These are phyloP conservation scores for Diaporthe australafricana DNA, from an alignment of 2,329 filamentous ascomycete species.

Conservation along the genomic window DNA sequence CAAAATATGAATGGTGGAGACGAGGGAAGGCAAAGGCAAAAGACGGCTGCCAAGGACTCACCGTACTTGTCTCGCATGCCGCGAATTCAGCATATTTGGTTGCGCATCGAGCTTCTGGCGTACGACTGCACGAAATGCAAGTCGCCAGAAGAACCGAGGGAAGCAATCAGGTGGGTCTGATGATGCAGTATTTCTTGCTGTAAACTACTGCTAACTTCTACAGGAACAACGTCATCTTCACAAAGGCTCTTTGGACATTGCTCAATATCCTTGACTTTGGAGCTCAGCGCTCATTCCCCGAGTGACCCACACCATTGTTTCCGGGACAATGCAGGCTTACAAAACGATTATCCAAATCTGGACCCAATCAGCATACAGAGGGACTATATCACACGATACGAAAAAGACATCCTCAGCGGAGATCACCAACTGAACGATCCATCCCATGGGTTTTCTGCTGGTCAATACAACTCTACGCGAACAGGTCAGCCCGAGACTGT, in stretches of 20 bases:
- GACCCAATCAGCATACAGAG: not conserved
- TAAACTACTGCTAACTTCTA: not conserved
- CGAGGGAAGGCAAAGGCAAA: not conserved
- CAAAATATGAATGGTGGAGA: not conserved
- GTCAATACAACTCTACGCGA: not conserved
- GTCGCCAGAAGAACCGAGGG: not conserved
- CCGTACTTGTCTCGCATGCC: not conserved
- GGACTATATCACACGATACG: not conserved
- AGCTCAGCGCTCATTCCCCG: conserved; percentile 19
- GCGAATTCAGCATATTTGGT: conserved; percentile 14
- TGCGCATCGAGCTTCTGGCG: not conserved
- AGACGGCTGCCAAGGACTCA: too few relatives aligned
- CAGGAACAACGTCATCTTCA: conserved; percentile 24
- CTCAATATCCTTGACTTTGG: conserved; percentile 23
- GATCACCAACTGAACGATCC: not conserved
- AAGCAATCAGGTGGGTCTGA: not conserved
- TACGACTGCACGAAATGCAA: conserved; percentile 7
- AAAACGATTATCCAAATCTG: not conserved
- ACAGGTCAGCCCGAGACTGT: not conserved
- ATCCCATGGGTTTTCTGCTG: not conserved
- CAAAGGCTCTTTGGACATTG: conserved; percentile 1
- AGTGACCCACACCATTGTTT: conserved; percentile 20
- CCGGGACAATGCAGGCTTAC: not conserved
- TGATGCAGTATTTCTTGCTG: not conserved
- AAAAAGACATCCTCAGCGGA: not conserved